Conservation (phyloP, 257 asterid genomes). For the Rehmannia glutinosa region DNA sequence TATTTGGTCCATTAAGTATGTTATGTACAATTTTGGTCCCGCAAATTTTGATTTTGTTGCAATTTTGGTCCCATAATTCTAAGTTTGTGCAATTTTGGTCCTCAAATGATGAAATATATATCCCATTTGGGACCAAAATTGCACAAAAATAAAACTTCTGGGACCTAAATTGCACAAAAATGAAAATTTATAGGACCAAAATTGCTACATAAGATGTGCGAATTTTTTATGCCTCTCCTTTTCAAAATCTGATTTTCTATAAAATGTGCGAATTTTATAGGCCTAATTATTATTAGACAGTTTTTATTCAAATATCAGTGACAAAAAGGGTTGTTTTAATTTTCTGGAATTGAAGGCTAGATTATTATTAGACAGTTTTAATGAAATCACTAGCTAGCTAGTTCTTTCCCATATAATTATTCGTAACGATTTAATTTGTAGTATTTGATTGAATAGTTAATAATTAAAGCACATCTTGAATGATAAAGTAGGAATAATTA, state of each 20-base stretch:
- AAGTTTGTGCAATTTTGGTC: too few relatives aligned
- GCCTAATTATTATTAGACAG: too few relatives aligned
- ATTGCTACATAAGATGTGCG: too few relatives aligned
- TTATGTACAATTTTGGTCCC: too few relatives aligned
- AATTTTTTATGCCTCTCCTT: not conserved
- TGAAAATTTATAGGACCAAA: too few relatives aligned
- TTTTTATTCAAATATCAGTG: not conserved
- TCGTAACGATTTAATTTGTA: not conserved
- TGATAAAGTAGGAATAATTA: not conserved
- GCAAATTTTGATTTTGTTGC: too few relatives aligned
- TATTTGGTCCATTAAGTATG: too few relatives aligned
- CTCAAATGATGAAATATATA: too few relatives aligned
- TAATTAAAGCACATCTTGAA: constrained; percentile 6
- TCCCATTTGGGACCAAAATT: too few relatives aligned
- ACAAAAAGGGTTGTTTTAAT: not conserved
- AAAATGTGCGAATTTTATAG: not conserved
- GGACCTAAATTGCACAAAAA: too few relatives aligned
- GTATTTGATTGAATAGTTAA: not conserved
- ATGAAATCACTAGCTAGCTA: constrained; percentile 8
- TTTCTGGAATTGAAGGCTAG: not conserved
- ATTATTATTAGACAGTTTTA: not conserved
- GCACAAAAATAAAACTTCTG: too few relatives aligned
- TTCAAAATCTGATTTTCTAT: not conserved
- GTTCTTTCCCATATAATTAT: constrained; percentile 9
- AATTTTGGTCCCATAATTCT: too few relatives aligned